Evolutionary conservation across 352 stramenopile species (phyloP), one percentile per base, ranked within the genome.

Genomic region (Pythium dissimile): DNA sequence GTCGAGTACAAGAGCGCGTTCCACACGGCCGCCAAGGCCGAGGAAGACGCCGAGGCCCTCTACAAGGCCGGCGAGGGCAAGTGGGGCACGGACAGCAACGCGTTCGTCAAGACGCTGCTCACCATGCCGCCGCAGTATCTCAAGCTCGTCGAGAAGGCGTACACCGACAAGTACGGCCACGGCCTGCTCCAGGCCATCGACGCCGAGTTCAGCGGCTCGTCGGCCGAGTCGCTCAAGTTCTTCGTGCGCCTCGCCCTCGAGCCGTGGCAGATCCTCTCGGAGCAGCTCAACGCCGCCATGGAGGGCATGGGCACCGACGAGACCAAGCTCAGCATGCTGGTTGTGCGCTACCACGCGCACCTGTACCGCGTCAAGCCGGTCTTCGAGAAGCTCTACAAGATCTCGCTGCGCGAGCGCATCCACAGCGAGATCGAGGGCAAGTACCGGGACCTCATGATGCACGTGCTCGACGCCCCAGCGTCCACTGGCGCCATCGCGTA

Each of bases 61-160:
- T 92, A 89, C 70, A 88, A 88, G 23, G 76, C 83, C 5, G 83
- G 83, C 35, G 77, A 92, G 51, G 83, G 78, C 59, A 88, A 89
- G 62, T 89, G 77, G 76, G 80, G 80, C 49, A 92, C 80, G 38
- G 80, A 92, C 59, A 79, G 86, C 46, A 73, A 78, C 12, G 58
- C 39, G 3, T 89, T 92, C 57, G 66, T 81, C 26, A 89, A 87
- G 58, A 65, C 83, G 31, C 52, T 89, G 37, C 50, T 88, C 39
- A 53, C 75, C 11, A 88, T 75, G 48, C 78, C 80, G n/a, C 72
- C 76, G 2, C 53, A 79, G 66, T 78, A 89, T 61, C 30, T 92
- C 26, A 61, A 62, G 23, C 71, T 80, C 32, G 80, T 92, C 34
- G 55, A 92, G 24, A 64, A 59, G 23, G 59, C 70, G 6, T 92